These are phyloP conservation scores for Botrytis sinoallii DNA, from an alignment of 2,329 filamentous ascomycete genomes.

Conservation along the genomic window DNA sequence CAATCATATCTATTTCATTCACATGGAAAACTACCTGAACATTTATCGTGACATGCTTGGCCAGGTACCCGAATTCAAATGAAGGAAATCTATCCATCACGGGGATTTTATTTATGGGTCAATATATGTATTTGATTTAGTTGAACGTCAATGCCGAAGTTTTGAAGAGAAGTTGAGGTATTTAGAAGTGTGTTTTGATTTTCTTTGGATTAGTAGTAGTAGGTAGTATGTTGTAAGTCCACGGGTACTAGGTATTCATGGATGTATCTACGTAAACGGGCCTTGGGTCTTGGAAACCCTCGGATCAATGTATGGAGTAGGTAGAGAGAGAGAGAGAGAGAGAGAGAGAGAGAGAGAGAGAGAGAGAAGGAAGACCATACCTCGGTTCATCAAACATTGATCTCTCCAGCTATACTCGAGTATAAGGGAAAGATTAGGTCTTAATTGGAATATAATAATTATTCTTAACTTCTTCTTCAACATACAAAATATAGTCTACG, in stretches of 20 bases:
- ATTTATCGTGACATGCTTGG: not conserved
- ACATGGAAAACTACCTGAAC: not conserved
- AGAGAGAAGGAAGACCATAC: not conserved
- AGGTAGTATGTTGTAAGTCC: too few species aligned
- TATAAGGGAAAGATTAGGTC: not conserved
- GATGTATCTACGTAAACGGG: not conserved
- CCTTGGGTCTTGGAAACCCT: not conserved
- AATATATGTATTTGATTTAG: not conserved
- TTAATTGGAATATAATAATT: not conserved
- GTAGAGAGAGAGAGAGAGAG: not conserved
- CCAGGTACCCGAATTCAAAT: not conserved
- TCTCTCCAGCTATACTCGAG: not conserved
- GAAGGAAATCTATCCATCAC: not conserved
- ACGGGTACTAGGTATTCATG: too few species aligned
- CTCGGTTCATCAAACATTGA: not conserved
- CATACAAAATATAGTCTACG: not conserved
- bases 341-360: not conserved
- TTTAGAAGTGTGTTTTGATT: not conserved
- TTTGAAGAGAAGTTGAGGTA: not conserved
- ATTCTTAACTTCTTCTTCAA: not conserved
- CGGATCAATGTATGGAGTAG: not conserved
- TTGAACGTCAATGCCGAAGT: not conserved
- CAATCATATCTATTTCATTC: slow-evolving; percentile 1
- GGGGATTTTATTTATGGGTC: not conserved
- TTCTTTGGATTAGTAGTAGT: not conserved